phyloP scores from a whole-genome alignment of 1,284 basidiomycete species.

The Irpex sp. region DNA sequence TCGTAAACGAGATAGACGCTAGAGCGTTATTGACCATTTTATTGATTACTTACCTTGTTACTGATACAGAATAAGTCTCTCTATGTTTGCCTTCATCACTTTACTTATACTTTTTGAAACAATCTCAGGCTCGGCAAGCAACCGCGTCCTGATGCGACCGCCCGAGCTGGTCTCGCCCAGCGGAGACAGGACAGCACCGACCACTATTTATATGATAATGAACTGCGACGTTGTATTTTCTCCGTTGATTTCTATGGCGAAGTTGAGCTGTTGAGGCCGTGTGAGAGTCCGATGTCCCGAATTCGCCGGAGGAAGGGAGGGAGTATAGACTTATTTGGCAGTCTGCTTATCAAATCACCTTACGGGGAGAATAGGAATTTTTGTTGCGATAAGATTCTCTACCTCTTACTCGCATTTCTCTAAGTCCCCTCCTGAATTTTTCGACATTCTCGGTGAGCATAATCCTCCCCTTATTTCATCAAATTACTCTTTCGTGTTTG shows the following conservation, averaged over 20 bases:
- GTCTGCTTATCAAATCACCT: background rate
- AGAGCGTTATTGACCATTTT: background rate
- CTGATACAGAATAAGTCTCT: no score
- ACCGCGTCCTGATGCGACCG: no score
- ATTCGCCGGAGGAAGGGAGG: background rate
- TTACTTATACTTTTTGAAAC: background rate
- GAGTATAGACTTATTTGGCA: background rate
- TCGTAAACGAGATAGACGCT: background rate
- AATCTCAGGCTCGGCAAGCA: no score
- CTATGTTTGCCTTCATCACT: background rate
- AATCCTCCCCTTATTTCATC: background rate
- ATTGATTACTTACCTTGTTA: background rate
- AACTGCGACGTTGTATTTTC: no score
- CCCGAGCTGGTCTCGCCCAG: no score
- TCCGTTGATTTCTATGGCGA: no score
- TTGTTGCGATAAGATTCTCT: slow-evolving; percentile 1
- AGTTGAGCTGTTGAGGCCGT: no score
- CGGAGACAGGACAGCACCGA: no score
- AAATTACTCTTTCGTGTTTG: slow-evolving; percentile 6
- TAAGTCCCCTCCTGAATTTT: background rate
- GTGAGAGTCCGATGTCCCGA: no score
- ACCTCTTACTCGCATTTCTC: slow-evolving; percentile 2
- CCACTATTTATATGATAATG: no score
- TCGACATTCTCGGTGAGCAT: background rate
- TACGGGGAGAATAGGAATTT: background rate